A percentile compares a stretch with the other conserved stretches of the same genome.
These are phyloP conservation scores for Hirsutella thompsonii DNA, from an alignment of 2,329 filamentous ascomycete genomes.

Conservation along the genomic window DNA sequence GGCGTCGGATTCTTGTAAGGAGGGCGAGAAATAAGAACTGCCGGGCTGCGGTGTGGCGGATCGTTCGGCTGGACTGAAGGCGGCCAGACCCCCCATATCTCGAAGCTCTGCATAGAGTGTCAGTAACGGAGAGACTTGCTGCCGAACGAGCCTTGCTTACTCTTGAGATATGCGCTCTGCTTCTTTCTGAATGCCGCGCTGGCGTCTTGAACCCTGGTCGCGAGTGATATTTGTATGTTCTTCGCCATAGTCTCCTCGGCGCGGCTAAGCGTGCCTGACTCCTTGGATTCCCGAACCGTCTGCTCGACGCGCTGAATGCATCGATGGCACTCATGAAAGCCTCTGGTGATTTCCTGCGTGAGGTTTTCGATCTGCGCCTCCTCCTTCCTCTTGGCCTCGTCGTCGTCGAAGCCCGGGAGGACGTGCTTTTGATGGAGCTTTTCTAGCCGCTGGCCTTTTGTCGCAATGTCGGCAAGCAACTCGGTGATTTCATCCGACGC, in stretches of 20 bases:
- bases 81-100: constrained; percentile 49
- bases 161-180: constrained; percentile 91
- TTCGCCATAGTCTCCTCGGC: constrained; percentile 92
- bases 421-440: constrained; percentile 96
- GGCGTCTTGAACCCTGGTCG: constrained; percentile 77
- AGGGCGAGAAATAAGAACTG: constrained; percentile 62
- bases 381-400: constrained; percentile 75
- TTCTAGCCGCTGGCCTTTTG: constrained; percentile 74
- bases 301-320: constrained; percentile 78
- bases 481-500: constrained; percentile 89
- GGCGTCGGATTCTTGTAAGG: constrained; percentile 82
- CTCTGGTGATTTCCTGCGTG: constrained; percentile 79
- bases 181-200: constrained; percentile 93
- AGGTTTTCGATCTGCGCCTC: constrained; percentile 82
- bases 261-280: constrained; percentile 57
- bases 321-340: constrained; percentile 81
- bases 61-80: constrained; percentile 37
- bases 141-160: constrained; percentile 28
- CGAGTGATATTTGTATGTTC: constrained; percentile 89
- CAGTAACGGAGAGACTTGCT: not conserved
- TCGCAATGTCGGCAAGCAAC: constrained; percentile 64
- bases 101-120: constrained; percentile 48
- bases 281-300: constrained; percentile 72
- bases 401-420: constrained; percentile 90
- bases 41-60: constrained; percentile 34